Evolutionary conservation across 1,139 yeast species (phyloP).

Genomic region (Pneumocystis sp.): DNA sequence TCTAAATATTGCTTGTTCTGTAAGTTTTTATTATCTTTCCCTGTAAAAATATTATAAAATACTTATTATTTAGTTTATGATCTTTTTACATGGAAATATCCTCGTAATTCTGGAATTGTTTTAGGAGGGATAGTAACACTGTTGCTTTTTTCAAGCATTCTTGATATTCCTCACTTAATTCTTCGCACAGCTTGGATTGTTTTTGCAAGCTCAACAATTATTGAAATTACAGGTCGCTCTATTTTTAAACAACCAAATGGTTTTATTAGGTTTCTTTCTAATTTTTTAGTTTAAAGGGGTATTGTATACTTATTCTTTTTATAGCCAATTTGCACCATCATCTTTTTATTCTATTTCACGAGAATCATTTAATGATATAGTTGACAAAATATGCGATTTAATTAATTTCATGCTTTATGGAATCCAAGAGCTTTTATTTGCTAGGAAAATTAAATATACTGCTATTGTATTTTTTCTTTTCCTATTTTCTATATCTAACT

Average conservation of each 20-base stretch:
- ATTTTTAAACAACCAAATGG: constrained; percentile 8
- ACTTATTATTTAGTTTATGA: constrained; percentile 4
- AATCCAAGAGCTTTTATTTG: constrained; percentile 46
- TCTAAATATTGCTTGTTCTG: neutral
- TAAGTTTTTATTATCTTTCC: neutral
- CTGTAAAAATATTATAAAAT: neutral
- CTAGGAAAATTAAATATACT: constrained; percentile 54
- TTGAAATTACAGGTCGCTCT: constrained; percentile 11
- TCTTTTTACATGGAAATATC: constrained; percentile 11
- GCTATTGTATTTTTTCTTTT: constrained; percentile 52
- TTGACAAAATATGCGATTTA: constrained; percentile 20
- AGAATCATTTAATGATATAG: constrained; percentile 17
- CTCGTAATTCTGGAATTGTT: constrained; percentile 9
- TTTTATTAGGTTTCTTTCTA: constrained; percentile 7
- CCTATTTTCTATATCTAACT: constrained; percentile 37
- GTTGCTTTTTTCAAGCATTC: constrained; percentile 6
- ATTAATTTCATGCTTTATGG: constrained; percentile 20
- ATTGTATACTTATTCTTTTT: neutral
- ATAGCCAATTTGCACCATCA: constrained; percentile 4
- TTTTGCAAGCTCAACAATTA: constrained; percentile 9
- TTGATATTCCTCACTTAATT: constrained; percentile 10
- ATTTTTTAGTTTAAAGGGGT: neutral
- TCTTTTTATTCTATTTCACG: constrained; percentile 2
- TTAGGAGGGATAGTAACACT: constrained; percentile 3
- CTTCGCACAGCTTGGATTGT: constrained; percentile 9